Percentiles rank a stretch among this genome's conserved stretches.
Evolutionary conservation across 306 rosid species (phyloP).

Genomic region (Quercus glauca): DNA sequence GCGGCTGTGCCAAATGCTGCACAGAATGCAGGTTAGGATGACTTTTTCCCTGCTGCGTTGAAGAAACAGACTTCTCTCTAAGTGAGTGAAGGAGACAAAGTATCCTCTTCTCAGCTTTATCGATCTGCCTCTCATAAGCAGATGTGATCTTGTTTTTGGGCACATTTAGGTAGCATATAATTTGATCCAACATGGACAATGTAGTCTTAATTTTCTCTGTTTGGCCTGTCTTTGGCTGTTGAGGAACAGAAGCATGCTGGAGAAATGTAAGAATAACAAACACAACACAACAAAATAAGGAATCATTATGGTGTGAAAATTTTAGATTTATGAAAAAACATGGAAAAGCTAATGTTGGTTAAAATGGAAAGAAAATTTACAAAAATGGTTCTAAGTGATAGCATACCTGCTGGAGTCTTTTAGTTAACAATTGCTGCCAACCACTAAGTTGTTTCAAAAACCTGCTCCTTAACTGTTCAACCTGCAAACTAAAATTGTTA

Average conservation of each 20-base stretch:
- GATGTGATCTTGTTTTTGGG: slow-evolving; percentile 25
- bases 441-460: background rate
- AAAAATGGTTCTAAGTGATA: background rate
- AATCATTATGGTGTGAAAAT: background rate
- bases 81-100: background rate
- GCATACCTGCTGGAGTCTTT: background rate
- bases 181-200: background rate
- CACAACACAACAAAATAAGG: background rate
- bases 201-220: background rate
- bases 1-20: slow-evolving; percentile 13
- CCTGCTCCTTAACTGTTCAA: background rate
- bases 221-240: background rate
- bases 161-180: slow-evolving; percentile 17
- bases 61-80: background rate
- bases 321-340: background rate
- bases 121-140: background rate
- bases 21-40: slow-evolving; percentile 12
- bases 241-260: slow-evolving; percentile 15
- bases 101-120: background rate
- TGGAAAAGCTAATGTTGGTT: background rate
- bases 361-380: background rate
- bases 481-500: background rate
- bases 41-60: background rate
- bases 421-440: background rate
- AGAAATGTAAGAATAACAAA: slow-evolving; percentile 2